A percentile compares a stretch with the other conserved stretches of the same genome.
phyloP scores from a whole-genome alignment of 805 yeast species.

The Candida germanica region DNA sequence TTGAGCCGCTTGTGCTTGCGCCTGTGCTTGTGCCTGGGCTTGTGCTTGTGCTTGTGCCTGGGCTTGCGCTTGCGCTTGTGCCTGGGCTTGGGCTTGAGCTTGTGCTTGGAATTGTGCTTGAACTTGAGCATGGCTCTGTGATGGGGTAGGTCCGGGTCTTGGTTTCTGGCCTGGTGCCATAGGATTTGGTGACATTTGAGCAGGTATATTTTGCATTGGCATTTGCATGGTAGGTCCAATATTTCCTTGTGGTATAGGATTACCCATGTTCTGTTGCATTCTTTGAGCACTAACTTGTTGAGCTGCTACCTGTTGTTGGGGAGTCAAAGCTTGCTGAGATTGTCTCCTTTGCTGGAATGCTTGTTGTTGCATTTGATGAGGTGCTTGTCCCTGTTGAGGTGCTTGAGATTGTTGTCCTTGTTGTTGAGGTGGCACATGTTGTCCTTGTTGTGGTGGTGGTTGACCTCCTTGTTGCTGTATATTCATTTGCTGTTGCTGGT shows the following conservation, averaged over 20 bases:
- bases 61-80: too few relatives aligned
- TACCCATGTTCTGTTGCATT: neutral
- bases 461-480: neutral
- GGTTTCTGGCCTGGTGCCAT: conserved; percentile 11
- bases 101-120: too few relatives aligned
- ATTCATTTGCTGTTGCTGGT: conserved; percentile 1
- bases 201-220: neutral
- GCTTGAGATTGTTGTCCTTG: conserved; percentile 19
- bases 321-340: conserved; percentile 7
- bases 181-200: conserved; percentile 7
- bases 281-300: neutral
- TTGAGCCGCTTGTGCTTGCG: conserved; percentile 4
- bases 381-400: conserved; percentile 23
- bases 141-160: too few relatives aligned
- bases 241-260: conserved; percentile 20
- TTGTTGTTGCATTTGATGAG: conserved; percentile 19
- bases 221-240: conserved; percentile 20
- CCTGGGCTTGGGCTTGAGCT: too few relatives aligned
- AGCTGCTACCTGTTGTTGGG: conserved; percentile 25
- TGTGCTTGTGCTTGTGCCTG: conserved; percentile 14
- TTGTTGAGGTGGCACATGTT: conserved; percentile 5
- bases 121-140: too few relatives aligned
- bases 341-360: conserved; percentile 9
- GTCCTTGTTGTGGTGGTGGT: neutral
- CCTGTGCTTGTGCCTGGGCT: too few relatives aligned